These are phyloP conservation scores for Chlorella sp. DNA, from an alignment of 139 green algal species.

Conservation along the genomic window DNA sequence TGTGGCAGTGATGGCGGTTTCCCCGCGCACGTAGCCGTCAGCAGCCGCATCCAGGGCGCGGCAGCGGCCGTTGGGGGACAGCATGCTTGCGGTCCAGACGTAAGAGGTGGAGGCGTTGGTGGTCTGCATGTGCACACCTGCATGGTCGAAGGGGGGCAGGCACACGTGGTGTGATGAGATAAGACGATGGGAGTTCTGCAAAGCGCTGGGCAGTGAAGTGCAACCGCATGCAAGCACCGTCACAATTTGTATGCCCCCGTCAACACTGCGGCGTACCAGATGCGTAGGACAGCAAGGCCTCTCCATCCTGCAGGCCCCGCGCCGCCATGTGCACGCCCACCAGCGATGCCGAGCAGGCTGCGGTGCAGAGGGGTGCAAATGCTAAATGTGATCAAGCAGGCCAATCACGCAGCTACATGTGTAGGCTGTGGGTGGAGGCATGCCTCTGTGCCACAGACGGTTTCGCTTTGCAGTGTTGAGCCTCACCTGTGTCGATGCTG, in stretches of 20 bases:
- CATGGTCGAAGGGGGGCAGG: neutral
- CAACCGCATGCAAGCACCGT: too few species aligned
- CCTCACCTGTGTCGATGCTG: slow-evolving; percentile 77
- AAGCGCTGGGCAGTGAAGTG: too few species aligned
- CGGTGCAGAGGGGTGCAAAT: too few species aligned
- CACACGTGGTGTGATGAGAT: too few species aligned
- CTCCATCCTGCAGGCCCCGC: slow-evolving; percentile 13
- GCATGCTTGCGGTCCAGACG: slow-evolving; percentile 71
- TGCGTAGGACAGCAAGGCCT: slow-evolving; percentile 35
- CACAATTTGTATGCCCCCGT: too few species aligned
- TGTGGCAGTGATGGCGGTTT: slow-evolving; percentile 47
- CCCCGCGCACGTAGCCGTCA: slow-evolving; percentile 83
- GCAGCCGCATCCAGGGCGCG: slow-evolving; percentile 77
- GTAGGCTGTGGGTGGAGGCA: too few species aligned
- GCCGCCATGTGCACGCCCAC: slow-evolving; percentile 66
- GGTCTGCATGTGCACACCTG: slow-evolving; percentile 56
- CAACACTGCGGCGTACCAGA: neutral
- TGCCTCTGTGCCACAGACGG: too few species aligned
- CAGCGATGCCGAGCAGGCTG: slow-evolving; percentile 69
- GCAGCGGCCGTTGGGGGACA: slow-evolving; percentile 74
- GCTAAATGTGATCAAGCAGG: too few species aligned
- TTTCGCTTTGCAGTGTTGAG: too few species aligned
- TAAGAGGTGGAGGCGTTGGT: slow-evolving; percentile 53
- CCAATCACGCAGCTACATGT: too few species aligned
- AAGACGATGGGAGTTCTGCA: too few species aligned